Percentiles rank a stretch among this genome's conserved stretches.
Conservation (phyloP, 2,329 filamentous ascomycete genomes). For the Clonostachys sp. region DNA sequence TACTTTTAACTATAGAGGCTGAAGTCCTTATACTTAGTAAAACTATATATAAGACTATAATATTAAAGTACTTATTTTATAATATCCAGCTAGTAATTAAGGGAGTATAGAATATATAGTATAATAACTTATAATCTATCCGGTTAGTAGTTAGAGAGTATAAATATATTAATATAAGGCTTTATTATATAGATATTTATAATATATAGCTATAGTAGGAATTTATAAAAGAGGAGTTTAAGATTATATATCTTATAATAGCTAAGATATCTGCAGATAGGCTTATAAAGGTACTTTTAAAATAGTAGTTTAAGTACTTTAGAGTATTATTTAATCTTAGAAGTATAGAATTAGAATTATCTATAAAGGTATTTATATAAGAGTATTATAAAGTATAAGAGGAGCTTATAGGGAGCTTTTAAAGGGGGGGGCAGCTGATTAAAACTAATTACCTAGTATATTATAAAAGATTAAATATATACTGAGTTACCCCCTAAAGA, state of each 20-base stretch:
- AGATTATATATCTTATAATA: not conserved
- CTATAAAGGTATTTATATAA: not conserved
- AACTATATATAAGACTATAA: not conserved
- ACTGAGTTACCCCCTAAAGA: not conserved
- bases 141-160: not conserved
- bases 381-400: not conserved
- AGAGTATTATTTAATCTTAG: not conserved
- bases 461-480: not conserved
- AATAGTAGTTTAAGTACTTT: not conserved
- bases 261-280: not conserved
- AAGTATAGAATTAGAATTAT: too few species aligned
- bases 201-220: not conserved
- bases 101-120: not conserved
- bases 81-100: not conserved
- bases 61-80: slow-evolving; percentile 1
- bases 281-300: not conserved
- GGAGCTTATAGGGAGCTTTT: too few species aligned
- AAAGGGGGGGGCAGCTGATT: too few species aligned
- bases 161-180: not conserved
- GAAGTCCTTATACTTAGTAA: not conserved
- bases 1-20: not conserved
- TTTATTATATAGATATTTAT: slow-evolving; percentile 1
- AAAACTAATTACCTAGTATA: too few species aligned
- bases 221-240: not conserved
- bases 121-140: slow-evolving; percentile 1